Evolutionary conservation across 495 filamentous ascomycete species (phyloP), one percentile per base, ranked within the genome.

Genomic region (Terfezia claveryi): DNA sequence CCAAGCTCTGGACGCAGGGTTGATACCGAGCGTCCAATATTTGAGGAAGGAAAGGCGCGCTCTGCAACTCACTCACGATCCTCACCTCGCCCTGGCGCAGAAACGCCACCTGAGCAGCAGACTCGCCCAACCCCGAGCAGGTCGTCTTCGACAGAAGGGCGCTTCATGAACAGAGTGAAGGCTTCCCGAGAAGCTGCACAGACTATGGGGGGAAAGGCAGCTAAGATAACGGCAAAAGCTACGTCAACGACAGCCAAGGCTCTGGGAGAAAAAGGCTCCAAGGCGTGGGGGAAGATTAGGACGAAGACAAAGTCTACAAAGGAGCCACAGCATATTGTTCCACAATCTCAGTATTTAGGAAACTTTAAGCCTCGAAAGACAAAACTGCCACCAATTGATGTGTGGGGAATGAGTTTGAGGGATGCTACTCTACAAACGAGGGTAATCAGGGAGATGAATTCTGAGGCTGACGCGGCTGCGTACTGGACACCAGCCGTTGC

Each of bases 401-500:
- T 66, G 37, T 66, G 62, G 16, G 63, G 63, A 36, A 65, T 66
- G 63, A 54, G 56, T 51, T 36, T 66, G 36, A 62, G 57, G 55
- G 63, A 66, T 54, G 63, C 63, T 8, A 62, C 64, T 36, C 14
- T 56, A 16, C 58, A 59, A 36, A 66, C 63, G 11, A 58, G 63
- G 46, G 59, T 66, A 12, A 57, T 61, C 32, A 65, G 55, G 7
- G 63, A 60, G 37, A 59, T 64, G 46, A 62, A 65, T 41, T 20
- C 41, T 14, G 58, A 59, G 55, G 54, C 51, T 32, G 63, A 57
- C 9, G 63, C 62, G 54, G 63, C 57, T 6, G 57, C 63, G 9
- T 66, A 60, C 56, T 66, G 63, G 63, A 66, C 64, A 50, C 63
- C 63, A 10, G 63, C 63, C 51, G 52, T 66, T 50, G 63, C 63